phyloP scores from a whole-genome alignment of 2,329 filamentous ascomycete genomes.

The Fusarium proliferatum region DNA sequence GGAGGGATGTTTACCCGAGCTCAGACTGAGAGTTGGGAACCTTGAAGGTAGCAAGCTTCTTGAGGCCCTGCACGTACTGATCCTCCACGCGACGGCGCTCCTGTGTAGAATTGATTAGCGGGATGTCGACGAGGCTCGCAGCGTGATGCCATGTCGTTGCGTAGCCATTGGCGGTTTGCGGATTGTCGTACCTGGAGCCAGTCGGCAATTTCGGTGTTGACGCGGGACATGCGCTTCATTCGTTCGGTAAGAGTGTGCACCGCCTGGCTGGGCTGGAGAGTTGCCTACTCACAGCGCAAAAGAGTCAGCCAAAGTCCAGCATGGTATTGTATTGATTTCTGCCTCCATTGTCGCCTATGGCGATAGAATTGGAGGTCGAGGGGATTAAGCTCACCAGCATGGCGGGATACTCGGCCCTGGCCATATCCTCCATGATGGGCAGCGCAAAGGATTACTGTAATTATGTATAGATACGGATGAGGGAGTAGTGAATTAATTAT shows the following conservation, averaged over 20 bases:
- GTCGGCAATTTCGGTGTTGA: slow-evolving; percentile 93
- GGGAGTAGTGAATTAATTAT: slow-evolving; percentile 18
- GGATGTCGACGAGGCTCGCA: not conserved
- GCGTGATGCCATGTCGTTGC: not conserved
- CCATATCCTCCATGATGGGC: slow-evolving; percentile 77
- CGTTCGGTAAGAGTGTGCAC: slow-evolving; percentile 86
- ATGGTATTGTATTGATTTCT: not conserved
- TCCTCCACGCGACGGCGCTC: slow-evolving; percentile 95
- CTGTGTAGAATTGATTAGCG: slow-evolving; percentile 58
- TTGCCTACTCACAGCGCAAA: slow-evolving; percentile 65
- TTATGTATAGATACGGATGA: slow-evolving; percentile 29
- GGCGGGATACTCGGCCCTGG: slow-evolving; percentile 90
- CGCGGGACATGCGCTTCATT: slow-evolving; percentile 83
- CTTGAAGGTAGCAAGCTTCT: slow-evolving; percentile 80
- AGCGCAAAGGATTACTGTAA: slow-evolving; percentile 28
- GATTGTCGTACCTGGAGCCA: slow-evolving; percentile 83
- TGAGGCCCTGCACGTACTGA: slow-evolving; percentile 83
- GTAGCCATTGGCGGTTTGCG: slow-evolving; percentile 16
- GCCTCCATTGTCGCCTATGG: not conserved
- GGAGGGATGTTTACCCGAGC: slow-evolving; percentile 75
- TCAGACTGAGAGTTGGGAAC: slow-evolving; percentile 81
- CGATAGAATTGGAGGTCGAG: slow-evolving; percentile 1
- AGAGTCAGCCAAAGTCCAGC: slow-evolving; percentile 29
- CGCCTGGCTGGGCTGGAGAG: slow-evolving; percentile 84
- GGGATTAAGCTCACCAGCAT: slow-evolving; percentile 79